Percentiles rank a stretch among this genome's conserved stretches.
Conservation (phyloP, 2,329 filamentous ascomycete species). For the Aureobasidium pullulans region DNA sequence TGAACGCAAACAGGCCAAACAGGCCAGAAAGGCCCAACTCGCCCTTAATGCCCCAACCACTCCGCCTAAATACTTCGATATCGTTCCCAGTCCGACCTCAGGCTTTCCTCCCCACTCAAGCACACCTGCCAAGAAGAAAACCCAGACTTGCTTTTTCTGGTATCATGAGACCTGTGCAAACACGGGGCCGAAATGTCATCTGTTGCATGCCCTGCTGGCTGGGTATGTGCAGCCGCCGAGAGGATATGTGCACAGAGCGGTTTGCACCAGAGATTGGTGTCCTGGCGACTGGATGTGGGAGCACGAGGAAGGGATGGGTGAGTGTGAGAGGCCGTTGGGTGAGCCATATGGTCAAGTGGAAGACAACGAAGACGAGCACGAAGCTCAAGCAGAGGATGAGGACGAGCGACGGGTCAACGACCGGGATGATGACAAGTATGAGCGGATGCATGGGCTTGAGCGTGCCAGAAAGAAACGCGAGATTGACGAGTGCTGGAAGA, state of each 20-base stretch:
- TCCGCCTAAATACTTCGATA: too few relatives aligned
- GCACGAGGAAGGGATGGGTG: not conserved
- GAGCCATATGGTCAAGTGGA: not conserved
- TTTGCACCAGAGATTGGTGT: slow-evolving; percentile 16
- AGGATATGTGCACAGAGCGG: too few relatives aligned
- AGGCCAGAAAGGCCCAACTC: too few relatives aligned
- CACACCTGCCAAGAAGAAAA: not conserved
- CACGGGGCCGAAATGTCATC: slow-evolving; percentile 7
- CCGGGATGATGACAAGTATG: too few relatives aligned
- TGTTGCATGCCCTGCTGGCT: slow-evolving; percentile 15
- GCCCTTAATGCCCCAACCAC: too few relatives aligned
- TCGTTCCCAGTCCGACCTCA: too few relatives aligned
- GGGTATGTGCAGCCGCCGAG: slow-evolving; percentile 13
- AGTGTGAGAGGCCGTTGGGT: too few relatives aligned
- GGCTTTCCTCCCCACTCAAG: not conserved
- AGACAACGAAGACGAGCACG: not conserved
- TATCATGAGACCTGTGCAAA: slow-evolving; percentile 17
- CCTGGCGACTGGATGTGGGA: slow-evolving; percentile 17
- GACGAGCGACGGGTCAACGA: too few relatives aligned
- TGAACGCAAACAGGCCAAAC: not conserved
- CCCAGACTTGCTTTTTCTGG: slow-evolving; percentile 19
- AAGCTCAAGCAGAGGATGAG: not conserved
- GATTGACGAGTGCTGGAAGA: too few relatives aligned
- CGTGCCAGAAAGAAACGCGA: too few relatives aligned
- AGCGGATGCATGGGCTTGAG: too few relatives aligned